Conservation (phyloP, 164 flowering plant genomes). For the Chimonanthus praecox region DNA sequence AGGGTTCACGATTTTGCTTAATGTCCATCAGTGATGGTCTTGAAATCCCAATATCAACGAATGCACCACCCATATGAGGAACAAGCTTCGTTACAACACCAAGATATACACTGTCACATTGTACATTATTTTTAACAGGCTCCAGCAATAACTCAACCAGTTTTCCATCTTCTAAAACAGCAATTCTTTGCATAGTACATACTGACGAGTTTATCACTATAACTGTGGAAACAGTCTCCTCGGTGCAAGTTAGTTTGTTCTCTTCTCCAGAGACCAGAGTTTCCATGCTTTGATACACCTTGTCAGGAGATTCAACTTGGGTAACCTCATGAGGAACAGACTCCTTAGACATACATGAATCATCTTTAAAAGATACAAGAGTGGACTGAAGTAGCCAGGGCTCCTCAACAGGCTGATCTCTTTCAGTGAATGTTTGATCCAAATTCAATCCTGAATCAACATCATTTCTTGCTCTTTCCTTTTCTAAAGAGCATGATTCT, state of each 20-base stretch:
- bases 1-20: slow-evolving; percentile 65
- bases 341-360: slow-evolving; percentile 7
- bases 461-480: slow-evolving; percentile 10
- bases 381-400: slow-evolving; percentile 72
- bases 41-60: slow-evolving; percentile 79
- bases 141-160: slow-evolving; percentile 86
- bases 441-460: slow-evolving; percentile 12
- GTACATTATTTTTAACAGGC: slow-evolving; percentile 83
- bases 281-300: slow-evolving; percentile 21
- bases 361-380: slow-evolving; percentile 15
- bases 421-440: slow-evolving; percentile 21
- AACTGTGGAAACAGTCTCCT: slow-evolving; percentile 48
- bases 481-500: slow-evolving; percentile 11
- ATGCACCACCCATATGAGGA: slow-evolving; percentile 97
- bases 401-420: slow-evolving; percentile 70
- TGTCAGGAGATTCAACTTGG: slow-evolving; percentile 16
- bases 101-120: slow-evolving; percentile 83
- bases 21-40: slow-evolving; percentile 88
- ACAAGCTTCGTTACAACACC: slow-evolving; percentile 84
- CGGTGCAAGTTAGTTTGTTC: slow-evolving; percentile 18
- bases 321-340: slow-evolving; percentile 16
- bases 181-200: slow-evolving; percentile 95
- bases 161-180: slow-evolving; percentile 76
- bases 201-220: slow-evolving; percentile 88
- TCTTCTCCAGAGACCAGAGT: slow-evolving; percentile 31